Base-by-base conservation (phyloP, 441 rosid genomes). In the Kokia cookei region DNA sequence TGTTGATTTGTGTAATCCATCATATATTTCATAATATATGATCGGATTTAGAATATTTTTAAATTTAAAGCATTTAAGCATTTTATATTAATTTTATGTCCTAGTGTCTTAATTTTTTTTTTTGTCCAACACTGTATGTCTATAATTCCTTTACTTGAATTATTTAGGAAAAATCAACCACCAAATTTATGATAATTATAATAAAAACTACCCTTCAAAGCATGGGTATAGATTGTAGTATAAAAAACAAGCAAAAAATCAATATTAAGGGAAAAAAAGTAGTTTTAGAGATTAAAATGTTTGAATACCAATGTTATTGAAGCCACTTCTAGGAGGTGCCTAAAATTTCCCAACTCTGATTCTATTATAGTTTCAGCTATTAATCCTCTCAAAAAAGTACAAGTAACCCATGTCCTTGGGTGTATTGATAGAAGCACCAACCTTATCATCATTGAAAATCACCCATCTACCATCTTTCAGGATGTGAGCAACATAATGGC, bases 401-500 rank as follows among this genome's bases (percentile, higher is more conserved):
- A 93, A 72, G 73, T 96, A 96, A 2, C 99, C 98, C 98, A 93
- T 89, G 85, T 96, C 99, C 86, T 93, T 93, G 2, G 97, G 98
- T 3, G 96, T 97, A 62, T 90, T 84, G 29, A 88, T 83, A 27
- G 97, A 93, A 76, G 87, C 87, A 10, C 94, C 99, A 3, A 96
- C 99, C 88, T 92, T 96, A 78, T 76, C 82, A 76, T 96, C 99
- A 12, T 93, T 96, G 91, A 92, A 93, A 32, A 93, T 93, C 15
- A 82, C 92, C 98, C 99, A 96, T 71, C 91, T 88, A 2, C 98
- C 97, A 57, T 92, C 91, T 83, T 96, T 93, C 19, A 83, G 61
- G 43, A 96, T 84, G 85, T 96, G 99, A 9, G 99, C 98, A 1
- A 93, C 99, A 27, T 96, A 93, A 79, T 96, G 99, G 2, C 97